A percentile compares a stretch with the other conserved stretches of the same genome.
phyloP scores from a whole-genome alignment of 805 yeast species.

The Schwanniomyces pseudopolymorphus region DNA sequence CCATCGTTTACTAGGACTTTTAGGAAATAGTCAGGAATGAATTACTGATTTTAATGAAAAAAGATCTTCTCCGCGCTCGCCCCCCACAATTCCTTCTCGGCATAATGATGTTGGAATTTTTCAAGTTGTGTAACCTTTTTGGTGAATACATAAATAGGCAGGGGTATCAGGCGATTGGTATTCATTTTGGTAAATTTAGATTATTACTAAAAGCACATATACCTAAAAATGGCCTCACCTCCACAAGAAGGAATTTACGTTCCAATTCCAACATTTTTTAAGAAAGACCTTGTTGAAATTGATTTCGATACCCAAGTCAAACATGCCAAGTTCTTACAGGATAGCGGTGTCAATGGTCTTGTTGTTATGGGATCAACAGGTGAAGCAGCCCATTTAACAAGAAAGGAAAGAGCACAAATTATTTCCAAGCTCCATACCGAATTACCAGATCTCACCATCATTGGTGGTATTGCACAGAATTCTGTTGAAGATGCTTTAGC shows the following conservation, averaged over 20 bases:
- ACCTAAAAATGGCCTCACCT: background rate
- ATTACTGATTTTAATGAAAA: background rate
- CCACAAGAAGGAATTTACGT: constrained; percentile 45
- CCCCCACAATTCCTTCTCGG: background rate
- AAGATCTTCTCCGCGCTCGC: background rate
- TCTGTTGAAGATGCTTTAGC: constrained; percentile 44
- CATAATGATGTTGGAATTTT: background rate
- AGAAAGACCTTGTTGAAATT: constrained; percentile 36
- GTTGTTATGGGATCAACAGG: constrained; percentile 57
- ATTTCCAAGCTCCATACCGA: constrained; percentile 31
- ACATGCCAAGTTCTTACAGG: constrained; percentile 43
- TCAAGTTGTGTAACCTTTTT: background rate
- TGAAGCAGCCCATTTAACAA: constrained; percentile 51
- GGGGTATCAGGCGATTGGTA: background rate
- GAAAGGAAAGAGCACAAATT: constrained; percentile 41
- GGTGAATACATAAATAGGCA: background rate
- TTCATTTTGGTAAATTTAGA: too few species aligned
- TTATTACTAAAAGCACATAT: too few species aligned
- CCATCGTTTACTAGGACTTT: background rate
- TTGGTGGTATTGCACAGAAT: constrained; percentile 52
- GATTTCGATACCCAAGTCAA: constrained; percentile 46
- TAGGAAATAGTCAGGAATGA: background rate
- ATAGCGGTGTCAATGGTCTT: constrained; percentile 48
- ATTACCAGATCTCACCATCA: constrained; percentile 40
- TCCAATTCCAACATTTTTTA: constrained; percentile 56